Conservation (phyloP, 176 grass and related monocot species). For the Phyllostachys edulis region DNA sequence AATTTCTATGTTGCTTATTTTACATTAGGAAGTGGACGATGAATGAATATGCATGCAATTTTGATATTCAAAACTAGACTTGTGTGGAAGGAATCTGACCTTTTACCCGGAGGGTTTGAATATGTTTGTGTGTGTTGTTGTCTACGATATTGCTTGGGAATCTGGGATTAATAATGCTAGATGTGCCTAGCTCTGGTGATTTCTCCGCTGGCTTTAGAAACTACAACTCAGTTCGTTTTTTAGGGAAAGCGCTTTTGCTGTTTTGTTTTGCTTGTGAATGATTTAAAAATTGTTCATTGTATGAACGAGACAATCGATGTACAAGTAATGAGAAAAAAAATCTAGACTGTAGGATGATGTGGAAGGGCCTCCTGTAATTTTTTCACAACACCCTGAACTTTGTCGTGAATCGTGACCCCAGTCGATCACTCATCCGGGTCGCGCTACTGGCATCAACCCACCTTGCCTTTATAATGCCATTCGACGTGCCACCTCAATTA, state of each 20-base stretch:
- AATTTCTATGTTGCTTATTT: constrained; percentile 13
- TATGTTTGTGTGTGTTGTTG: neutral
- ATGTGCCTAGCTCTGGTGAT: neutral
- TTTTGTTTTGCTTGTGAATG: neutral
- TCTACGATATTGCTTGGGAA: neutral
- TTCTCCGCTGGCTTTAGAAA: neutral
- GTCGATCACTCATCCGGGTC: too few species aligned
- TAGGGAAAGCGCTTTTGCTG: neutral
- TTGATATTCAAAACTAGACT: constrained; percentile 35
- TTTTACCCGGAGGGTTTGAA: neutral
- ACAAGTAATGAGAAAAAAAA: too few species aligned
- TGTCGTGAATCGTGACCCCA: too few species aligned
- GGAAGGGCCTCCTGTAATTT: too few species aligned
- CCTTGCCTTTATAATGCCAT: too few species aligned
- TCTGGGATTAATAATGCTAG: neutral
- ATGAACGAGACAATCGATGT: neutral
- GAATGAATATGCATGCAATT: constrained; percentile 37
- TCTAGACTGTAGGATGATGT: too few species aligned
- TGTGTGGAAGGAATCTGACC: neutral
- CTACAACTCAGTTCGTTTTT: neutral
- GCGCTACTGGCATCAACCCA: too few species aligned
- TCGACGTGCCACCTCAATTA: too few species aligned
- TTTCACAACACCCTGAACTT: too few species aligned
- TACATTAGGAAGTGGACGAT: constrained; percentile 21
- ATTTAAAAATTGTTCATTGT: neutral